A percentile compares a stretch with the other conserved stretches of the same genome.
Evolutionary conservation across 1,284 basidiomycete genomes (phyloP).

Genomic region (Ustilago cynodontis): DNA sequence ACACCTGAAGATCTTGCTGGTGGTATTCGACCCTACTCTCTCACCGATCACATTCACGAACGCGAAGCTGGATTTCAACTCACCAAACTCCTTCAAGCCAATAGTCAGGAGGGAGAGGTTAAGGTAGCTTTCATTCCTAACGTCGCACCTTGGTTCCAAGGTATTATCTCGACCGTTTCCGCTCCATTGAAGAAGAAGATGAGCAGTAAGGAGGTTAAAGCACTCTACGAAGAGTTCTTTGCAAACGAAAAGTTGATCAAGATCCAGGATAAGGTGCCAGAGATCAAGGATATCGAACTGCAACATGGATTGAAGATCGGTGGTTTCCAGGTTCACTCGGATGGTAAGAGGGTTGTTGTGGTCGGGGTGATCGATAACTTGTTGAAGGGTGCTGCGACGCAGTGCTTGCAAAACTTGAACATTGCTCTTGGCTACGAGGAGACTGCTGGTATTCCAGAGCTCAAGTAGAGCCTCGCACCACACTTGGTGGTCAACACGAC

Average conservation of each 20-base stretch:
- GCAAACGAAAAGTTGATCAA: constrained; percentile 79
- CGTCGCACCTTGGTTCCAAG: constrained; percentile 95
- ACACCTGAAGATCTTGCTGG: constrained; percentile 80
- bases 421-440: constrained; percentile 93
- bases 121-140: constrained; percentile 87
- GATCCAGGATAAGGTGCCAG: constrained; percentile 80
- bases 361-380: constrained; percentile 86
- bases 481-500: not conserved
- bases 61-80: constrained; percentile 90
- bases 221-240: constrained; percentile 85
- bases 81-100: constrained; percentile 73
- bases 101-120: constrained; percentile 69
- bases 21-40: constrained; percentile 83
- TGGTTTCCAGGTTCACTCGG: constrained; percentile 92
- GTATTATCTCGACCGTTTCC: constrained; percentile 88
- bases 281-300: constrained; percentile 80
- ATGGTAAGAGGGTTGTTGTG: constrained; percentile 88
- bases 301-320: constrained; percentile 91
- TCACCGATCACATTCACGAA: constrained; percentile 99
- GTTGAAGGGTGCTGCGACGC: constrained; percentile 96
- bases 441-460: constrained; percentile 79
- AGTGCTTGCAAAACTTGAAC: constrained; percentile 97
- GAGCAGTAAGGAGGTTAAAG: constrained; percentile 79
- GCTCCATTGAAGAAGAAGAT: constrained; percentile 79
- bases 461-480: constrained; percentile 22